phyloP scores from a whole-genome alignment of 2,329 filamentous ascomycete genomes.

The Pestalotiopsis sp. region DNA sequence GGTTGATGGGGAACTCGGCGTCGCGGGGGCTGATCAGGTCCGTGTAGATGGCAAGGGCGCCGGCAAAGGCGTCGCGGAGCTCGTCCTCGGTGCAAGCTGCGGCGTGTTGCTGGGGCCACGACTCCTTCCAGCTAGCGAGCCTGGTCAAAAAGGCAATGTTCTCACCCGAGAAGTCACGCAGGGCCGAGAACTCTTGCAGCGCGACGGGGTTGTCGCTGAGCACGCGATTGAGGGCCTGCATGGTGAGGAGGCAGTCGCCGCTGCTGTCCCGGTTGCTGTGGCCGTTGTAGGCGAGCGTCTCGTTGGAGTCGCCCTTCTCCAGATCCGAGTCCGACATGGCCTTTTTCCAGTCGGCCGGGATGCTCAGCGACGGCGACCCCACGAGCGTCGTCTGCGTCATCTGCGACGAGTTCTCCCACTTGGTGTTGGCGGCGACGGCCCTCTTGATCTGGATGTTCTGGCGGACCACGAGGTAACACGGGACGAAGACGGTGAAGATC shows the following conservation, averaged over 20 bases:
- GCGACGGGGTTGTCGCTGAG: slow-evolving; percentile 61
- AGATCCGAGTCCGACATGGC: slow-evolving; percentile 18
- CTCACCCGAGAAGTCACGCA: slow-evolving; percentile 70
- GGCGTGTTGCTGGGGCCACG: slow-evolving; percentile 26
- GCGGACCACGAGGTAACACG: slow-evolving; percentile 35
- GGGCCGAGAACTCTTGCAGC: slow-evolving; percentile 66
- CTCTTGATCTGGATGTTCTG: slow-evolving; percentile 25
- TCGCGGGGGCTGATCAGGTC: slow-evolving; percentile 63
- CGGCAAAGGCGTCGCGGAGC: slow-evolving; percentile 55
- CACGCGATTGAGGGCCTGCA: slow-evolving; percentile 64
- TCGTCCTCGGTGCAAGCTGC: slow-evolving; percentile 22
- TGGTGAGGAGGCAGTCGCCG: slow-evolving; percentile 49
- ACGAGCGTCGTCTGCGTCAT: slow-evolving; percentile 17
- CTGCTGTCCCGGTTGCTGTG: slow-evolving; percentile 22
- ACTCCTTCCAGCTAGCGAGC: slow-evolving; percentile 58
- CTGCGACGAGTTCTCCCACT: slow-evolving; percentile 31
- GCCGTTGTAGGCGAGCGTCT: too few species aligned
- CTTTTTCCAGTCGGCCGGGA: slow-evolving; percentile 20
- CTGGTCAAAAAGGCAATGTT: slow-evolving; percentile 69
- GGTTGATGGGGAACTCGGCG: slow-evolving; percentile 69
- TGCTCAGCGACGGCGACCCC: slow-evolving; percentile 17
- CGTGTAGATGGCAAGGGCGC: slow-evolving; percentile 63
- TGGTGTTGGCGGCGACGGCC: slow-evolving; percentile 29
- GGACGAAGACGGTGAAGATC: slow-evolving; percentile 57
- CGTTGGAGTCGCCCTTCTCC: not conserved